phyloP scores from a whole-genome alignment of 345 rosid species.

The Bruguiera gymnorhiza region DNA sequence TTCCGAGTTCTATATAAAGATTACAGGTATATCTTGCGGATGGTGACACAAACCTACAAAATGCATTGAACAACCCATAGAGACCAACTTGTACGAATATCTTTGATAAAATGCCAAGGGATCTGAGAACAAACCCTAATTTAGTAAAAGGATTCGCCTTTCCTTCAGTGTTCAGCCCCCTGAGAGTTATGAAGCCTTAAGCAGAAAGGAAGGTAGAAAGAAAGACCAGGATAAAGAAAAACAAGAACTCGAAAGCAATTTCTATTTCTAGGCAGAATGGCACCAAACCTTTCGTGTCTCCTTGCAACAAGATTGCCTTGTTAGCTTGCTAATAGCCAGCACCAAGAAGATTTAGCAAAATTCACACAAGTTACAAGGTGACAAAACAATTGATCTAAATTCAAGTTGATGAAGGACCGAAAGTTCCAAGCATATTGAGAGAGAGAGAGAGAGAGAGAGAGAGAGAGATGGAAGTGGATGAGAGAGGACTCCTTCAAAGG shows the following conservation, averaged over 20 bases:
- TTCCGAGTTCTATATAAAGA: background rate
- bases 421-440: background rate
- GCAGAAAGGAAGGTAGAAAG: background rate
- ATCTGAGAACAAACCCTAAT: constrained; percentile 43
- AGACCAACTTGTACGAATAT: constrained; percentile 13
- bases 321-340: constrained; percentile 17
- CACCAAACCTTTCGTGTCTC: constrained; percentile 17
- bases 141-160: constrained; percentile 23
- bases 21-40: background rate
- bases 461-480: constrained; percentile 30
- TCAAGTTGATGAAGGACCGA: background rate
- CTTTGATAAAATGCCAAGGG: constrained; percentile 21
- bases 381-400: background rate
- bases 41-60: constrained; percentile 22
- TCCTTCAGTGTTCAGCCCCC: background rate
- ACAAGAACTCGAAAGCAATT: too few species aligned
- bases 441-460: constrained; percentile 10
- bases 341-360: constrained; percentile 28
- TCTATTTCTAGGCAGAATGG: background rate
- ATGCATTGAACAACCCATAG: constrained; percentile 17
- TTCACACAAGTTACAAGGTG: background rate
- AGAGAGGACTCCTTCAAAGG: constrained; percentile 30
- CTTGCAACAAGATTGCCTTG: constrained; percentile 6
- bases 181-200: background rate
- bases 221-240: background rate